phyloP scores from a whole-genome alignment of 2,329 filamentous ascomycete genomes.

The Epichloe sibirici region DNA sequence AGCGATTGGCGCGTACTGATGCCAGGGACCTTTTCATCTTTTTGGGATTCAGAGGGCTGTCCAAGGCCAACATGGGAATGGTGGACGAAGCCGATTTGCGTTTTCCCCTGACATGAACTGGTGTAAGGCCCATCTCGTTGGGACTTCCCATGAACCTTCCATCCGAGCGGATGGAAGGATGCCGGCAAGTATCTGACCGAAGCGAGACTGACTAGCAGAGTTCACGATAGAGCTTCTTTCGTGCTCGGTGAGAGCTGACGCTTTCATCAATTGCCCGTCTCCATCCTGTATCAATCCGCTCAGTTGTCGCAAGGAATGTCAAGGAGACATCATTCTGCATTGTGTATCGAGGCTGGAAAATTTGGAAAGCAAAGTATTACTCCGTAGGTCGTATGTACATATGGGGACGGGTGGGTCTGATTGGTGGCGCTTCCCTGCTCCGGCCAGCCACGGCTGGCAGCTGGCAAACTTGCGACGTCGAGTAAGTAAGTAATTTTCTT shows the following conservation, averaged over 20 bases:
- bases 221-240: not conserved
- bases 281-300: not conserved
- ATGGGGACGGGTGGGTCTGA: not conserved
- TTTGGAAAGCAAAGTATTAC: too few relatives aligned
- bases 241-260: not conserved
- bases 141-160: not conserved
- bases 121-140: constrained; percentile 33
- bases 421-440: not conserved
- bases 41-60: constrained; percentile 4
- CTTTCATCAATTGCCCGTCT: not conserved
- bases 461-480: not conserved
- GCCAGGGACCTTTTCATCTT: constrained; percentile 19
- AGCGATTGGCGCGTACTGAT: constrained; percentile 17
- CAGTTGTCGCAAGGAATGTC: not conserved
- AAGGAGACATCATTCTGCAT: too few relatives aligned
- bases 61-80: constrained; percentile 5
- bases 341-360: too few relatives aligned
- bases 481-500: not conserved
- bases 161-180: not conserved
- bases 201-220: too few relatives aligned
- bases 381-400: too few relatives aligned
- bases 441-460: not conserved
- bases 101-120: constrained; percentile 36
- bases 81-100: constrained; percentile 16
- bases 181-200: not conserved